Base-by-base conservation (phyloP, 345 rosid species). In the Pelargonium nanum region DNA sequence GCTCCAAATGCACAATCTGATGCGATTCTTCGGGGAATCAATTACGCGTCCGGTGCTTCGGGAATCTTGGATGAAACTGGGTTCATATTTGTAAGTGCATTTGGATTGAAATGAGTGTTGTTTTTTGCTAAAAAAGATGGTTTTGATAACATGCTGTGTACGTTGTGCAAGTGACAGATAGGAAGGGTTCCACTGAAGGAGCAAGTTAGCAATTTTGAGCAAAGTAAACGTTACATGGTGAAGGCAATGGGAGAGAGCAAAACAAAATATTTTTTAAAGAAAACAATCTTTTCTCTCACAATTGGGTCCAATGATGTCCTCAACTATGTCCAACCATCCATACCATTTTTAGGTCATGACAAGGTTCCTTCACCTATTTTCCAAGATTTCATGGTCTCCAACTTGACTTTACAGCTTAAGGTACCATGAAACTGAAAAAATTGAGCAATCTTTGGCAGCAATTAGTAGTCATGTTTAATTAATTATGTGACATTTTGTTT, bases 31-130 rank as follows among this genome's bases (percentile, higher is more conserved):
- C 45, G 45, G 16, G 88, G 86, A 63, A 70, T 76, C 22, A 83
- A 81, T 54, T 79, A 77, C 68, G 88, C 86, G 55, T 83, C 86
- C 21, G 83, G 88, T 19, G 75, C 83, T 23, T 72, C 77, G 25
- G 88, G 88, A 52, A 72, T 83, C 62, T 65, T 83, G 67, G 84
- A 83, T 19, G 76, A 76, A 62, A 79, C 83, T 1, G 82, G 82
- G 40, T 64, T 64, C 54, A 66, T 83, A 1, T 76, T 81, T 19
- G 81, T 85, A 64, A 83, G 80, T 63, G 22, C 22, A 55, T 34
- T 19, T 51, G 21, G 22, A 19, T 51, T n/a, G n/a, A n/a, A n/a
- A n/a, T n/a, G n/a, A n/a, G n/a, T n/a, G n/a, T n/a, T n/a, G n/a
- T n/a, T n/a, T n/a, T n/a, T n/a, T n/a, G n/a, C n/a, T n/a, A n/a